Base-by-base conservation (phyloP, 768 basidiomycete species). In the Amanita rimosa region DNA sequence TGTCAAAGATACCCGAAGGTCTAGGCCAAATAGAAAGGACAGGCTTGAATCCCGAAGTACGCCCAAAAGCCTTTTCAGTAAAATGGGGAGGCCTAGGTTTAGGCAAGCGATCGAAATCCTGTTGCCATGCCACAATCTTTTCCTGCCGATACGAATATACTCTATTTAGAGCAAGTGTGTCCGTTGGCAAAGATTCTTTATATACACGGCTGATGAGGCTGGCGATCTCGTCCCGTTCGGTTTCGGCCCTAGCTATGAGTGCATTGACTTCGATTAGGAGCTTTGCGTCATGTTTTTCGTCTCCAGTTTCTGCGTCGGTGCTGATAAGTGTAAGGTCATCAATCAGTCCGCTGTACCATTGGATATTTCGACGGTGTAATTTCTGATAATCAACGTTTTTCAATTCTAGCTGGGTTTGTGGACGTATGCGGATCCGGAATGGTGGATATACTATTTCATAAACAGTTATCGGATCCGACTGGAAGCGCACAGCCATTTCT, bases 41-140 rank as follows among this genome's bases (percentile, higher is more conserved):
- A 21, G 86, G 80, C 22, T 73, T 73, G 54, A 90, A 85, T 0
- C 82, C 72, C 17, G 85, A 83, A 4, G 71, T 59, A 52, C 77
- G 70, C 48, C 78, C 78, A 33, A 67, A 66, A 46, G 61, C 68
- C 55, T 72, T 75, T 49, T 80, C 82, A 10, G 65, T 53, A 1
- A 64, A 57, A 60, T 73, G 70, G 53, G 64, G 62, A 57, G 73
- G 69, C 56, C 78, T 83, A 48, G 74, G 82, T 58, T 85, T 88
- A 6, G 85, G 84, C 24, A 97, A 72, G 45, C 81, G 78, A 56
- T 91, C 86, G 55, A 95, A 92, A 60, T 97, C 92, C 53, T 78
- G 78, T 63, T 99, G 93, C 89, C 94, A 97, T n/a, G 86, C 88
- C 13, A 95, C 90, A 41, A 95, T 90, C 61, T 85, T 85, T 57